These are phyloP conservation scores for Epichloe typhina DNA, from an alignment of 2,329 filamentous ascomycete genomes.

Conservation along the genomic window DNA sequence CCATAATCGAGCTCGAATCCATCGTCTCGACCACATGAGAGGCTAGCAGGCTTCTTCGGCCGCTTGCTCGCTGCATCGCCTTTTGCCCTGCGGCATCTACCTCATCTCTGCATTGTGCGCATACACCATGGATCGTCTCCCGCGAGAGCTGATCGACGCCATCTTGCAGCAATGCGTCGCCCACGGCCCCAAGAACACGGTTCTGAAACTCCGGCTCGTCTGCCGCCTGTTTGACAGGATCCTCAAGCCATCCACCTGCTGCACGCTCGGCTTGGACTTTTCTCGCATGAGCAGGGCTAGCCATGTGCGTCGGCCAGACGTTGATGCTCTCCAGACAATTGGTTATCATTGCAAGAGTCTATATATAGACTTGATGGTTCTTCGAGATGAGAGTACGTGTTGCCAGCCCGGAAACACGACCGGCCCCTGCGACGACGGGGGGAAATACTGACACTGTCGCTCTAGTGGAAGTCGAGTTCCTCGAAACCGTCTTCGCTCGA, in stretches of 20 bases:
- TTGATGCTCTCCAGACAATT: conserved; percentile 30
- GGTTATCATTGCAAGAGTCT: conserved; percentile 35
- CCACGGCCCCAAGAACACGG: conserved; percentile 29
- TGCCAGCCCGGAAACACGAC: not conserved
- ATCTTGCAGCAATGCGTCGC: conserved; percentile 31
- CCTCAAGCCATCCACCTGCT: conserved; percentile 31
- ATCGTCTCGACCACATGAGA: not conserved
- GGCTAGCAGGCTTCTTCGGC: not conserved
- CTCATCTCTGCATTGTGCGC: not conserved
- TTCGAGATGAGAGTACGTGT: conserved; percentile 35
- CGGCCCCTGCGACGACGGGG: too few relatives aligned
- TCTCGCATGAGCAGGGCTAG: conserved; percentile 29
- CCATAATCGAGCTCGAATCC: not conserved
- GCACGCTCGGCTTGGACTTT: conserved; percentile 37
- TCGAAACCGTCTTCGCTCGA: conserved; percentile 31
- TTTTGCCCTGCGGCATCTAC: not conserved
- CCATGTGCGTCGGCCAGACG: conserved; percentile 18
- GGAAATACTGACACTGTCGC: conserved; percentile 4
- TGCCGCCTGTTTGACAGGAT: conserved; percentile 35
- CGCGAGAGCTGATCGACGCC: conserved; percentile 32
- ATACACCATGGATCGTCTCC: conserved; percentile 30
- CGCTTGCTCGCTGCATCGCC: not conserved
- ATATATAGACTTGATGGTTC: conserved; percentile 38
- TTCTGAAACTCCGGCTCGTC: conserved; percentile 33
- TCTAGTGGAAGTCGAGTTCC: conserved; percentile 35